A percentile compares a stretch with the other conserved stretches of the same genome.
phyloP scores from a whole-genome alignment of 148 eudicot genomes.

The Gaultheria prostrata region DNA sequence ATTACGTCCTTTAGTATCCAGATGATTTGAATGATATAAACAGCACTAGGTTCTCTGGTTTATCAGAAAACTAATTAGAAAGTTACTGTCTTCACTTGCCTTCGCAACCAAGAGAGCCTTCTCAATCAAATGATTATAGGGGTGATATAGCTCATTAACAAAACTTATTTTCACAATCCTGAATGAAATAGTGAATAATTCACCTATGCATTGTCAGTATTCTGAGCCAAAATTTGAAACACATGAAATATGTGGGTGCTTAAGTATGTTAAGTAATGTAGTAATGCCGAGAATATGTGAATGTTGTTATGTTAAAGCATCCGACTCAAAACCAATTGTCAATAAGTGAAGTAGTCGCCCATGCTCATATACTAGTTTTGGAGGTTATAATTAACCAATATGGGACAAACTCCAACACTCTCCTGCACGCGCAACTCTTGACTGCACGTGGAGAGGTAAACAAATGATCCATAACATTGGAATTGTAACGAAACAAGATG shows the following conservation, averaged over 20 bases:
- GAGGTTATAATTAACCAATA: no score
- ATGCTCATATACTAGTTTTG: no score
- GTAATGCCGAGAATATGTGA: not conserved
- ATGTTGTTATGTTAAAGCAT: not conserved
- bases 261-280: not conserved
- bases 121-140: no score
- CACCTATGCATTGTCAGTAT: not conserved
- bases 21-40: not conserved
- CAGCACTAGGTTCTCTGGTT: not conserved
- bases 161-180: not conserved
- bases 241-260: not conserved
- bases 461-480: no score
- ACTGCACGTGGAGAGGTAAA: no score
- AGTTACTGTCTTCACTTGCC: no score
- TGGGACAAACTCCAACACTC: no score
- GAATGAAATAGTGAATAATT: not conserved
- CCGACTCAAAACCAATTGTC: no score
- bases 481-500: no score
- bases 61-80: not conserved
- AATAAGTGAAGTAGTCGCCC: no score
- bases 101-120: no score
- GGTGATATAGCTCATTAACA: not conserved
- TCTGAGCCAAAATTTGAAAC: not conserved
- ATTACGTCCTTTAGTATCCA: not conserved
- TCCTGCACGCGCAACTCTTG: no score